Percentiles rank a stretch among this genome's conserved stretches.
phyloP scores from a whole-genome alignment of 108 stramenopile genomes.

The Parietichytrium sp. region DNA sequence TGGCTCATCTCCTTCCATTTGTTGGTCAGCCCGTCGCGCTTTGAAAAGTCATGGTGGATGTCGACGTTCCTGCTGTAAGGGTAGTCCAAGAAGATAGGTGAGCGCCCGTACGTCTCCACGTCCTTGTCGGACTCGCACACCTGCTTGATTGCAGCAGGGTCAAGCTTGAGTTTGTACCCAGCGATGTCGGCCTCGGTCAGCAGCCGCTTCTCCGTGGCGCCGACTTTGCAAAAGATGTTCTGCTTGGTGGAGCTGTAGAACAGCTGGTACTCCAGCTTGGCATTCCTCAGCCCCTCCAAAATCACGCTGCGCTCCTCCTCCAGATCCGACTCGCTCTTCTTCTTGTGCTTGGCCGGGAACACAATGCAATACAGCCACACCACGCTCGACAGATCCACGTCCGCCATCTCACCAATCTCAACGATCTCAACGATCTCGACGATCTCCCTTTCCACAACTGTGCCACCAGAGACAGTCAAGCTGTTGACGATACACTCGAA shows the following conservation, averaged over 20 bases:
- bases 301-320: neutral
- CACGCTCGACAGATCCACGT: too few relatives aligned
- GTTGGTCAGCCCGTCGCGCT: neutral
- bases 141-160: neutral
- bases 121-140: neutral
- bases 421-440: too few relatives aligned
- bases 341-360: neutral
- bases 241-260: constrained; percentile 38
- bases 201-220: constrained; percentile 18
- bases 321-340: constrained; percentile 6
- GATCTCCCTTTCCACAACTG: too few relatives aligned
- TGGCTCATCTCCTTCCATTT: constrained; percentile 37
- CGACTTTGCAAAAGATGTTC: constrained; percentile 28
- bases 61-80: neutral
- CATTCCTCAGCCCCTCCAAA: neutral
- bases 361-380: constrained; percentile 18
- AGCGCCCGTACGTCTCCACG: neutral
- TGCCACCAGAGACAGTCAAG: too few relatives aligned
- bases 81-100: neutral
- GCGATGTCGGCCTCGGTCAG: neutral
- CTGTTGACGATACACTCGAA: too few relatives aligned
- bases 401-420: too few relatives aligned
- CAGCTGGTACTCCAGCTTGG: neutral
- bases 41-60: neutral
- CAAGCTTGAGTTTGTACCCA: constrained; percentile 18